phyloP scores from a whole-genome alignment of 495 filamentous ascomycete species.

The Penicillium crystallinum region DNA sequence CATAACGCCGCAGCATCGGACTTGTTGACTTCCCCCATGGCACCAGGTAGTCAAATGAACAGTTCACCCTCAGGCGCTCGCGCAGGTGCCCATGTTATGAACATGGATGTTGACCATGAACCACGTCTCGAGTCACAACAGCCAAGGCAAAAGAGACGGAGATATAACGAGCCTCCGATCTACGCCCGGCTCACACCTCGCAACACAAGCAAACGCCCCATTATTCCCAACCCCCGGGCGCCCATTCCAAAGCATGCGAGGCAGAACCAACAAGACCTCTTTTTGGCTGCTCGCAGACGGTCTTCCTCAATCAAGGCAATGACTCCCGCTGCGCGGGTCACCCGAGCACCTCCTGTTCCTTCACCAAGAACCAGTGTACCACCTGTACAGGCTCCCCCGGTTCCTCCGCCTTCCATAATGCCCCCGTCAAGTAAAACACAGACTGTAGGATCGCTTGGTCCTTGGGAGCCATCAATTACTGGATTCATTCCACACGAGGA shows the following conservation, averaged over 20 bases:
- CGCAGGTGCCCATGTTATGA: slow-evolving; percentile 16
- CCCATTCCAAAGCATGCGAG: slow-evolving; percentile 33
- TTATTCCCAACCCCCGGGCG: slow-evolving; percentile 34
- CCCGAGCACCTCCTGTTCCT: slow-evolving; percentile 15
- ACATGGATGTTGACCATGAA: slow-evolving; percentile 24
- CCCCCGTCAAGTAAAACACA: slow-evolving; percentile 3
- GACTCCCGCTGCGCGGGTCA: slow-evolving; percentile 14
- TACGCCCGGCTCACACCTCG: slow-evolving; percentile 40
- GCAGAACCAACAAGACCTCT: slow-evolving; percentile 19
- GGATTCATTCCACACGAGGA: slow-evolving; percentile 61
- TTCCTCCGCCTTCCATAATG: slow-evolving; percentile 7
- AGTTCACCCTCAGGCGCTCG: slow-evolving; percentile 27
- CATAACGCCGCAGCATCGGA: slow-evolving; percentile 8
- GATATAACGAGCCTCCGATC: slow-evolving; percentile 44
- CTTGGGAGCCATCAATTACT: slow-evolving; percentile 72
- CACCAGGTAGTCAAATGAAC: slow-evolving; percentile 20
- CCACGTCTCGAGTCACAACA: slow-evolving; percentile 20
- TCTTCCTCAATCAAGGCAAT: slow-evolving; percentile 19
- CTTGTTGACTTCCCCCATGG: slow-evolving; percentile 15
- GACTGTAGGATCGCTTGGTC: slow-evolving; percentile 42
- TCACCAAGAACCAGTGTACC: slow-evolving; percentile 10
- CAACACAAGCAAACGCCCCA: slow-evolving; percentile 31
- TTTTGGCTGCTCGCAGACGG: slow-evolving; percentile 22
- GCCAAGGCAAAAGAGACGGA: slow-evolving; percentile 34
- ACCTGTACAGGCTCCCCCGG: background rate